Evolutionary conservation across 2,329 filamentous ascomycete species (phyloP).

Genomic region (Pseudopyrenochaeta lycopersici): DNA sequence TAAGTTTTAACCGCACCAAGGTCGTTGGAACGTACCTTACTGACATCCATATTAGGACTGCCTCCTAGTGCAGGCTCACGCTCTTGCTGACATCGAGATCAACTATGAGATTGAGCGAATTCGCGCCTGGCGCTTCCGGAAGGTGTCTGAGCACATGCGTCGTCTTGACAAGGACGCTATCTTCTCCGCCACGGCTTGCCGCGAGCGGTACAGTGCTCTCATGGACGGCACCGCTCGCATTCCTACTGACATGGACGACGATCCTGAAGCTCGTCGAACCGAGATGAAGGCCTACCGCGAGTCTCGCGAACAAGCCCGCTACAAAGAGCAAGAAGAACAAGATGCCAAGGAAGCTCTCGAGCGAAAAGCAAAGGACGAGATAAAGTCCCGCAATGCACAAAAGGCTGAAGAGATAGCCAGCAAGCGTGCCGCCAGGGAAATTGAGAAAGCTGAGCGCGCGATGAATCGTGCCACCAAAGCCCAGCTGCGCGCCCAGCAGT

Average conservation of each 20-base stretch:
- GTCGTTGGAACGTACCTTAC: neutral
- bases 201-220: conserved; percentile 53
- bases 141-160: conserved; percentile 55
- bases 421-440: conserved; percentile 17
- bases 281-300: conserved; percentile 35
- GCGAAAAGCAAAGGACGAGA: conserved; percentile 28
- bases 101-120: conserved; percentile 51
- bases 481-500: conserved; percentile 24
- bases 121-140: conserved; percentile 55
- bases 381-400: conserved; percentile 25
- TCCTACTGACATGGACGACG: conserved; percentile 54
- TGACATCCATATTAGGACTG: conserved; percentile 51
- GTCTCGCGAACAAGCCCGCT: conserved; percentile 27
- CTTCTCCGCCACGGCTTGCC: conserved; percentile 59
- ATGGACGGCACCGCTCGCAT: conserved; percentile 55
- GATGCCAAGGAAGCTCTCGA: conserved; percentile 17
- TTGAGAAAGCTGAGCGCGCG: conserved; percentile 29
- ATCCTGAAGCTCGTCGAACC: conserved; percentile 49
- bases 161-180: conserved; percentile 49
- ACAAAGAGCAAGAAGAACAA: conserved; percentile 28
- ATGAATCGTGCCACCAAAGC: conserved; percentile 31
- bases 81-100: conserved; percentile 55
- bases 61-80: conserved; percentile 52
- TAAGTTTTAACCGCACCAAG: conserved; percentile 30
- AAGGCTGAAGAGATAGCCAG: conserved; percentile 34